These are phyloP conservation scores for Forsythia suspensa DNA, from an alignment of 257 asterid species.

Conservation along the genomic window DNA sequence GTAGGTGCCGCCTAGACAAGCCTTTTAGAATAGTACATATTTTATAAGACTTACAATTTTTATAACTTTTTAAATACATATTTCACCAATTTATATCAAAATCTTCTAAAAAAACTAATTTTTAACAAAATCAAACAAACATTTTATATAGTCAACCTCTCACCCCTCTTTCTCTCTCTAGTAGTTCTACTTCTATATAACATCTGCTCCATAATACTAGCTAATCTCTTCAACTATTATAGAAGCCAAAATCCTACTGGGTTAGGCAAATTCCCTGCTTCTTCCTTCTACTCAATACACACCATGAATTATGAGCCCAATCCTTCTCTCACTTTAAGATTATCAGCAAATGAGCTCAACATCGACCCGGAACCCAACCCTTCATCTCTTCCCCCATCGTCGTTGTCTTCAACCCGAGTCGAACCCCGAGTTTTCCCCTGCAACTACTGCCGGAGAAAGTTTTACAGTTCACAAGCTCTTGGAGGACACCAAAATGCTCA, in stretches of 20 bases:
- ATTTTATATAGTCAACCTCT: not conserved
- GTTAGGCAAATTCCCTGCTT: not conserved
- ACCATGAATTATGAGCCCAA: constrained; percentile 51
- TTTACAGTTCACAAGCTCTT: constrained; percentile 84
- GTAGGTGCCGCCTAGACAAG: no score
- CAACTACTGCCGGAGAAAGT: constrained; percentile 73
- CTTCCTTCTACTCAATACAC: not conserved
- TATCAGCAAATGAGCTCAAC: constrained; percentile 38
- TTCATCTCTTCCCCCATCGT: constrained; percentile 38
- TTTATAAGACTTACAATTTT: no score
- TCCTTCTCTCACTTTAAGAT: constrained; percentile 51
- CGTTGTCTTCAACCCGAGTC: constrained; percentile 36
- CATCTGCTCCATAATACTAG: constrained; percentile 5
- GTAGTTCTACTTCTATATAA: constrained; percentile 24
- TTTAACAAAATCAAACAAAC: no score
- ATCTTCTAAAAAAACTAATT: no score
- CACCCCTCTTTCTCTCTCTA: constrained; percentile 21
- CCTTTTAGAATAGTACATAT: no score
- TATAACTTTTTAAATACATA: no score
- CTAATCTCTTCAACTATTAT: not conserved
- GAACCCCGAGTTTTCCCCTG: constrained; percentile 74
- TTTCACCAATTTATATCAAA: no score
- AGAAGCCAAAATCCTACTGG: not conserved
- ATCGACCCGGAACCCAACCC: constrained; percentile 43
- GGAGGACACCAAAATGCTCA: constrained; percentile 98